Base-by-base conservation (phyloP, 2,329 filamentous ascomycete genomes). In the Lomentospora prolificans region DNA sequence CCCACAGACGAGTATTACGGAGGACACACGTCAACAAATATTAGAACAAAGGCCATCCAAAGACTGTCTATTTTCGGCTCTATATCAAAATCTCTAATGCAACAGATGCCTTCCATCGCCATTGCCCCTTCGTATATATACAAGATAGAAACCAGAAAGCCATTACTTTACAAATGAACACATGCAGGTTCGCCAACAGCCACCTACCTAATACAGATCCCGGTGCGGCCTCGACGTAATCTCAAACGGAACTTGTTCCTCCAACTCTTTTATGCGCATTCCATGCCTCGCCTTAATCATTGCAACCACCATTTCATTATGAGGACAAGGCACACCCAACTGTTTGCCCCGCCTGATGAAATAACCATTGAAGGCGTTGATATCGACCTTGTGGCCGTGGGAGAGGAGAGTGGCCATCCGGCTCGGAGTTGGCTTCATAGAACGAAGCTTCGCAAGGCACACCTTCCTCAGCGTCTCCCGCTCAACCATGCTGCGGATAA, bases 351-450 rank as follows among this genome's bases (percentile, higher is more conserved):
- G 79, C 53, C 75, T 77, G 30, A 95, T 77, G 58, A 99, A 86
- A 71, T 92, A 99, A 0, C 91, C 92, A 66, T 95, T 96, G 61
- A 92, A 80, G 64, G 86, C 95, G 50, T 91, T 82, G 41, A 96
- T 80, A 63, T 96, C 90, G 0, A 89, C 90, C 57, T 75, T 70
- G 58, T 72, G 71, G 1, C 87, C 86, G 1, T 70, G 67, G 9
- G 80, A 71, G 10, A 91, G 73, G 63, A 86, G 82, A 55, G 79
- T 76, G 4, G 88, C 72, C 82, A 95, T 90, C 19, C 75, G 78
- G 63, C 82, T 88, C 44, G 68, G 63, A 7, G 69, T 68, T 4
- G 76, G 72, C 53, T 84, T 81, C 56, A 78, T 70, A 10, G 75
- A 73, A 10, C 81, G 84, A 52, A 87, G 72, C 55, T 72, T 75